Conservation (phyloP, 2,329 filamentous ascomycete species). For the Epicoccum nigrum region DNA sequence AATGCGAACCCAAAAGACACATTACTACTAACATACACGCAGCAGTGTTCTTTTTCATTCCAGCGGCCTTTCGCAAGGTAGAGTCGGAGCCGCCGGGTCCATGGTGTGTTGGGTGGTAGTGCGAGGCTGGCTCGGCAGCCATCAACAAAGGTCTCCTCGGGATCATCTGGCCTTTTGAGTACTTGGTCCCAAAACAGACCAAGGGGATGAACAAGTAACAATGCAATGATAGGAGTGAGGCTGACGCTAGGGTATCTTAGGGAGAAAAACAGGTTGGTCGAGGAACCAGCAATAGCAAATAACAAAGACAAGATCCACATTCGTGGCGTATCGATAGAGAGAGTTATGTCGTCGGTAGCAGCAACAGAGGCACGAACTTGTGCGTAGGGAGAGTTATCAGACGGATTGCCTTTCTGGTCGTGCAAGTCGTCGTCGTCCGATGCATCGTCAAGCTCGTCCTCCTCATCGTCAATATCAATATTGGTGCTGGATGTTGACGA, state of each 20-base stretch:
- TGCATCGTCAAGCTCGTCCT: conserved; percentile 28
- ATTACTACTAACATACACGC: conserved; percentile 88
- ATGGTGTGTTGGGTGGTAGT: conserved; percentile 24
- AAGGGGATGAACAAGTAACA: conserved; percentile 82
- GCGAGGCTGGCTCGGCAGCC: conserved; percentile 52
- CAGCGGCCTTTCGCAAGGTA: conserved; percentile 82
- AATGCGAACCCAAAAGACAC: conserved; percentile 90
- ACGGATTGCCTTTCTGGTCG: conserved; percentile 54
- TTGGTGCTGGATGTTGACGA: conserved; percentile 40
- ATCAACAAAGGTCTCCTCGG: conserved; percentile 62
- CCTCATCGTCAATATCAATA: conserved; percentile 32
- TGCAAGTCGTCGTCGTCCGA: conserved; percentile 47
- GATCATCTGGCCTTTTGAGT: conserved; percentile 66
- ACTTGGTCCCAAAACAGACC: conserved; percentile 78
- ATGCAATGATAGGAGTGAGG: conserved; percentile 85
- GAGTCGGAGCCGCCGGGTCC: conserved; percentile 60
- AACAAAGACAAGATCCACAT: conserved; percentile 85
- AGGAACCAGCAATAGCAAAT: conserved; percentile 80
- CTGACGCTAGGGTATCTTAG: conserved; percentile 88
- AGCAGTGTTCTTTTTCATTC: conserved; percentile 90
- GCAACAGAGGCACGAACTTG: conserved; percentile 81
- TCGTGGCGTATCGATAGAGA: conserved; percentile 86
- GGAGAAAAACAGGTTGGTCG: conserved; percentile 87
- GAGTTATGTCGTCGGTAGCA: conserved; percentile 72
- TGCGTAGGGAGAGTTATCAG: conserved; percentile 76